Percentiles rank a stretch among this genome's conserved stretches.
phyloP scores from a whole-genome alignment of 2,329 filamentous ascomycete species.

The Xylariaceae sp. region DNA sequence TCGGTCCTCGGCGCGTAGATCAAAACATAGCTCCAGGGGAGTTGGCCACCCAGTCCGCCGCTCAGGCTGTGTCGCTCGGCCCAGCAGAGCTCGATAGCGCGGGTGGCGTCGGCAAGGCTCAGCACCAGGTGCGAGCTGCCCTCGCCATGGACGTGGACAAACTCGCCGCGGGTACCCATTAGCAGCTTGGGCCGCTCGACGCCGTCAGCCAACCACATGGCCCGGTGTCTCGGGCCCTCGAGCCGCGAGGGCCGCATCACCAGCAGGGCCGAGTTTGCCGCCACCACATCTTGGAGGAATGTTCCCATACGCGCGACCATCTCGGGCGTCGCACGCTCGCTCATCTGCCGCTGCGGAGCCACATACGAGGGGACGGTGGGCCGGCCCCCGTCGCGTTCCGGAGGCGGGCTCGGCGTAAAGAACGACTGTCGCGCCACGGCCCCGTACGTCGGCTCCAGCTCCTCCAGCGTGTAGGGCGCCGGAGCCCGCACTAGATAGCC shows the following conservation, averaged over 20 bases:
- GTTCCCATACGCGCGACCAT: neutral
- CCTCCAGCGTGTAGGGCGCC: neutral
- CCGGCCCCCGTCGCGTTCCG: neutral
- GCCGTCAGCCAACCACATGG: neutral
- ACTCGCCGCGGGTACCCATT: slow-evolving; percentile 1
- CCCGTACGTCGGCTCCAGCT: neutral
- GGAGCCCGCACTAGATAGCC: neutral
- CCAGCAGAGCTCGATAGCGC: slow-evolving; percentile 28
- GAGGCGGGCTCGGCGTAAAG: too few relatives aligned
- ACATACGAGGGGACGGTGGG: neutral
- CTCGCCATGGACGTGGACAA: slow-evolving; percentile 2
- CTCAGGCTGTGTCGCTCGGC: slow-evolving; percentile 30
- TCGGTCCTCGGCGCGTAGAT: slow-evolving; percentile 32
- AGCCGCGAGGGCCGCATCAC: neutral
- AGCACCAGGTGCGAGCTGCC: slow-evolving; percentile 24
- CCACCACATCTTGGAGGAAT: neutral
- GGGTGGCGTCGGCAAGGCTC: slow-evolving; percentile 28
- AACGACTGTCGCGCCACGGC: neutral
- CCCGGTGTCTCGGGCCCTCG: neutral
- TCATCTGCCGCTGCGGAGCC: slow-evolving; percentile 2
- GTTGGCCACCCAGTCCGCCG: slow-evolving; percentile 10
- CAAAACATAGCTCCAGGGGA: slow-evolving; percentile 29
- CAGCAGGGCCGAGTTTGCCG: neutral
- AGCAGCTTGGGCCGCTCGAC: neutral
- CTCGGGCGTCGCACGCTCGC: neutral